Evolutionary conservation across 2,329 filamentous ascomycete species (phyloP), one percentile per base, ranked within the genome.

Genomic region (Aspergillus sp.): DNA sequence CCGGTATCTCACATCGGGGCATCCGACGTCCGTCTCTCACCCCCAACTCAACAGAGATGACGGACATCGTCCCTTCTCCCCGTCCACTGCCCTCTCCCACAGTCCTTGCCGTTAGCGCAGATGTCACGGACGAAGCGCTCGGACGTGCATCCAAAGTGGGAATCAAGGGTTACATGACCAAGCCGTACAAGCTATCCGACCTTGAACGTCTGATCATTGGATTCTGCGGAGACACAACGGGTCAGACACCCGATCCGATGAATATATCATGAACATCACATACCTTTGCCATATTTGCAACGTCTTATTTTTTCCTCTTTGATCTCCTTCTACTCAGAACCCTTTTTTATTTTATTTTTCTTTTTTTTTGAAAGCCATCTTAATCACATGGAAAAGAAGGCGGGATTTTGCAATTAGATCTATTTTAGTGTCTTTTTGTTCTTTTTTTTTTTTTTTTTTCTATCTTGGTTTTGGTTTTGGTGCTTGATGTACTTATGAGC

Each of bases 161-260:
- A 32, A 85, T 86, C 74, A 79, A 79, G 58, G 82, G 82, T 2
- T 83, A 83, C 53, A 78, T 85, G 73, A 82, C 79, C 33, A 86
- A 86, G 58, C 82, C 82, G 6, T 85, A 82, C 60, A 81, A 81
- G 58, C 67, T 83, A 43, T 64, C 73, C 43, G 81, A 84, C 61
- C 66, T 85, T 52, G 79, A 83, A 62, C 72, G 76, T 47, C 62
- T 84, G 55, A 82, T 85, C 39, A 53, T 70, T 31, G 70, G 72
- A 44, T 74, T 72, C 46, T 73, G 71, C 50, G 61, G 57, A 33
- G 49, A 49, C 11, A 19, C 19, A 19, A 19, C 19, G 19, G 11
- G n/a, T 37, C 19, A 27, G 12, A 34, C 33, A 7, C 33, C 33
- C 19, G 33, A 7, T 13, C 33, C n/a, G 10, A 13, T n/a, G 19